Evolutionary conservation across 306 rosid species (phyloP).

Genomic region (Prunus fruticosa): DNA sequence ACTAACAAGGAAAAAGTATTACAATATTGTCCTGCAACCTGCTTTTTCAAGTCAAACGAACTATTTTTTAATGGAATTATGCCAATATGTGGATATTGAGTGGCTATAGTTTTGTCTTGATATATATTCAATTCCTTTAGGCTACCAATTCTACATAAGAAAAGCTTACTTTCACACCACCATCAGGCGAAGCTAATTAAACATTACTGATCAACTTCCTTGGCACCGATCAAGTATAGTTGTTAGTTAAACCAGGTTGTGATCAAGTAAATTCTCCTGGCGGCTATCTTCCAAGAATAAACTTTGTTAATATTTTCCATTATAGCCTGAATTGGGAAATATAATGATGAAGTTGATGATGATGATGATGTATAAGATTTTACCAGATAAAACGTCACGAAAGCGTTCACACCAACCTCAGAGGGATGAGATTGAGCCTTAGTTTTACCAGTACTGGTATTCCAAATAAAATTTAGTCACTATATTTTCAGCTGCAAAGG

Average conservation of each 20-base stretch:
- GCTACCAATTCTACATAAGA: not conserved
- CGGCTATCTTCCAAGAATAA: too few species aligned
- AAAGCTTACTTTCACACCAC: constrained; percentile 8
- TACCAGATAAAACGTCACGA: too few species aligned
- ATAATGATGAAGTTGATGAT: too few species aligned
- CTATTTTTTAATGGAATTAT: constrained; percentile 36
- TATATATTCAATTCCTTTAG: not conserved
- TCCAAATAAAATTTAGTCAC: too few species aligned
- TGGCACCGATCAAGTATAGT: not conserved
- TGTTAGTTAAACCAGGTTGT: not conserved
- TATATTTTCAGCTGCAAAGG: not conserved
- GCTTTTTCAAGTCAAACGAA: constrained; percentile 28
- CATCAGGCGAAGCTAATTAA: constrained; percentile 1
- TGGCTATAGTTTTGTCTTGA: not conserved
- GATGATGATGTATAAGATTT: too few species aligned
- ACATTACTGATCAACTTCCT: not conserved
- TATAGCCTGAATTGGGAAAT: too few species aligned
- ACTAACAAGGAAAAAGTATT: not conserved
- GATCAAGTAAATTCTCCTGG: not conserved
- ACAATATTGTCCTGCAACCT: constrained; percentile 18
- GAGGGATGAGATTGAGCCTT: not conserved
- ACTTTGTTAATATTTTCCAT: too few species aligned
- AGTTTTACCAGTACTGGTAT: not conserved
- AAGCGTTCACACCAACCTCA: too few species aligned
- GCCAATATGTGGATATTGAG: not conserved